Evolutionary conservation across 169 alveolate species (phyloP).

Genomic region (Miamiensis avidus): DNA sequence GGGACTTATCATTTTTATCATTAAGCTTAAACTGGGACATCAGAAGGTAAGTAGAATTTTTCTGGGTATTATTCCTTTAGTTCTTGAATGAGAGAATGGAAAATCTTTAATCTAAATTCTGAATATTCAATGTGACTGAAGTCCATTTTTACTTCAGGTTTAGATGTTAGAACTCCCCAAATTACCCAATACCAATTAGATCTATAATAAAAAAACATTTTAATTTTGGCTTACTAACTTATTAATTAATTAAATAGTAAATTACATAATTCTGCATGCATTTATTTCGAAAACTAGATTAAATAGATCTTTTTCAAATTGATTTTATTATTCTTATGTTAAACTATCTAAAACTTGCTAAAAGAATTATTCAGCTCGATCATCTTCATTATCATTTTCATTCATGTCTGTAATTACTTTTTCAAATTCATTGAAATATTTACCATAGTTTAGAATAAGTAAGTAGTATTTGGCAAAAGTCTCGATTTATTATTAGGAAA

Average conservation of each 20-base stretch:
- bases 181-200: neutral
- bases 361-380: neutral
- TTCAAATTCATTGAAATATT: neutral
- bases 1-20: neutral
- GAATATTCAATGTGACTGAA: neutral
- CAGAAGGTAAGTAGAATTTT: too few species aligned
- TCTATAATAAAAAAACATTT: neutral
- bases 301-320: neutral
- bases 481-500: neutral
- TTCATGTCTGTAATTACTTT: neutral
- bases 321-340: neutral
- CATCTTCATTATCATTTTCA: neutral
- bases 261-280: neutral
- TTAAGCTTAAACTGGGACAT: neutral
- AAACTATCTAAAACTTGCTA: neutral
- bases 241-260: too few species aligned
- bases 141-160: neutral
- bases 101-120: neutral
- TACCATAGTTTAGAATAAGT: too few species aligned
- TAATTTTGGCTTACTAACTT: too few species aligned
- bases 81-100: too few species aligned
- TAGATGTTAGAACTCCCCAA: neutral
- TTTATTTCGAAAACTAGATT: neutral
- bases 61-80: neutral
- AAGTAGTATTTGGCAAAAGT: neutral